Percentiles rank a stretch among this genome's conserved stretches.
Evolutionary conservation across 257 asterid species (phyloP).

Genomic region (Rehmannia glutinosa): DNA sequence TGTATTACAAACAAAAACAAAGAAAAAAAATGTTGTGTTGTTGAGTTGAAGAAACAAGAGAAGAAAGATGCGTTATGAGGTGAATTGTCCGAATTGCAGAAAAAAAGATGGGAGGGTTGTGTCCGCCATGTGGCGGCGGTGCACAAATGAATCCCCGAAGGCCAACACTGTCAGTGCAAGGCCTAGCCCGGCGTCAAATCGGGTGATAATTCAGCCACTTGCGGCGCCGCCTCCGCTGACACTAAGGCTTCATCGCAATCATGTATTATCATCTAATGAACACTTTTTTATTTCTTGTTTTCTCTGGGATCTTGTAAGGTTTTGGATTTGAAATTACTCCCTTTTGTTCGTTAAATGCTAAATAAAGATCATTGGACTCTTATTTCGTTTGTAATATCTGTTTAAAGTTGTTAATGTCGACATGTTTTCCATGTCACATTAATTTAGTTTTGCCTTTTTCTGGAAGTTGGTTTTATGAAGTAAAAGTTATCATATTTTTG

Average conservation of each 20-base stretch:
- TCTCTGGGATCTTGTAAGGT: neutral
- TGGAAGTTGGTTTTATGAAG: no score
- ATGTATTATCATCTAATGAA: constrained; percentile 9
- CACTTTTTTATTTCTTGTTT: neutral
- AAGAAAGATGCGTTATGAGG: constrained; percentile 32
- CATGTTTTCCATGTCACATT: no score
- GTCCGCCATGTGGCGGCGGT: constrained; percentile 34
- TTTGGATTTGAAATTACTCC: neutral
- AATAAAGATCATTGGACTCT: no score
- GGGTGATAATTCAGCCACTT: constrained; percentile 4
- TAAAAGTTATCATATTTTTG: no score
- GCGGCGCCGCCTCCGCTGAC: neutral
- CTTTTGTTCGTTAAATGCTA: neutral
- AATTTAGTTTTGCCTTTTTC: no score
- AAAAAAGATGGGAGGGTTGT: constrained; percentile 37
- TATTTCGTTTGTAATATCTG: no score
- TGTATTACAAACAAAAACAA: no score
- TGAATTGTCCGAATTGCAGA: constrained; percentile 31
- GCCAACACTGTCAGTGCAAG: no score
- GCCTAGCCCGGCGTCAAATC: constrained; percentile 30
- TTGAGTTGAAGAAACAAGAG: no score
- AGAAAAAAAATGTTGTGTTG: no score
- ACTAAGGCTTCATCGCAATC: constrained; percentile 19
- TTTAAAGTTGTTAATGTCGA: no score
- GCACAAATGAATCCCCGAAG: constrained; percentile 31